Conservation (phyloP, 495 filamentous ascomycete species). For the Cercophora samala region DNA sequence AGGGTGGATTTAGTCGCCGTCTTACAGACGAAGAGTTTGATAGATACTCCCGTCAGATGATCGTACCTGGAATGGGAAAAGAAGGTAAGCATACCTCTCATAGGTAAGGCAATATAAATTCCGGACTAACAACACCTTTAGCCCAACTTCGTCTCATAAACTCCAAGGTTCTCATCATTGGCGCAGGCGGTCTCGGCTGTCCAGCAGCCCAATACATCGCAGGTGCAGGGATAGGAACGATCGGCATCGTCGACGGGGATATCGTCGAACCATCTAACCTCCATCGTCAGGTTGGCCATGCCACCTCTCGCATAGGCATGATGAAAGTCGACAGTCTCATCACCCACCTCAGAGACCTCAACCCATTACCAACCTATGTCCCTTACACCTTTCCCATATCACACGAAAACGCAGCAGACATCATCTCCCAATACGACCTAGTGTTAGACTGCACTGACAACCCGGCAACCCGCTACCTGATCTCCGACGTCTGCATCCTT, state of each 20-base stretch:
- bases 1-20: conserved; percentile 9
- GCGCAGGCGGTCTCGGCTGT: conserved; percentile 87
- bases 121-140: conserved; percentile 32
- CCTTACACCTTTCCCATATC: conserved; percentile 59
- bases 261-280: conserved; percentile 85
- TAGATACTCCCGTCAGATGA: conserved; percentile 89
- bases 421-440: conserved; percentile 69
- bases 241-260: conserved; percentile 87
- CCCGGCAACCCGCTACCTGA: conserved; percentile 84
- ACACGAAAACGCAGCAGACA: conserved; percentile 59
- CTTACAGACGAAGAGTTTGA: conserved; percentile 34
- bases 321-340: conserved; percentile 79
- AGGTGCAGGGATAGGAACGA: conserved; percentile 76
- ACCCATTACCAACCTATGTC: conserved; percentile 63
- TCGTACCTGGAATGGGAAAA: conserved; percentile 79
- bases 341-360: conserved; percentile 61
- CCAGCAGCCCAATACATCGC: conserved; percentile 88
- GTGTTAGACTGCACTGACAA: conserved; percentile 95
- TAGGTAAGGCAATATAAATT: conserved; percentile 1
- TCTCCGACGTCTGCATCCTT: conserved; percentile 84
- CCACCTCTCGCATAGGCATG: conserved; percentile 64
- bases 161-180: conserved; percentile 75
- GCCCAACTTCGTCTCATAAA: conserved; percentile 76
- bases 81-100: conserved; percentile 50
- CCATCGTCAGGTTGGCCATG: conserved; percentile 86